Evolutionary conservation across 345 rosid species (phyloP).

Genomic region (Gossypium anomalum): DNA sequence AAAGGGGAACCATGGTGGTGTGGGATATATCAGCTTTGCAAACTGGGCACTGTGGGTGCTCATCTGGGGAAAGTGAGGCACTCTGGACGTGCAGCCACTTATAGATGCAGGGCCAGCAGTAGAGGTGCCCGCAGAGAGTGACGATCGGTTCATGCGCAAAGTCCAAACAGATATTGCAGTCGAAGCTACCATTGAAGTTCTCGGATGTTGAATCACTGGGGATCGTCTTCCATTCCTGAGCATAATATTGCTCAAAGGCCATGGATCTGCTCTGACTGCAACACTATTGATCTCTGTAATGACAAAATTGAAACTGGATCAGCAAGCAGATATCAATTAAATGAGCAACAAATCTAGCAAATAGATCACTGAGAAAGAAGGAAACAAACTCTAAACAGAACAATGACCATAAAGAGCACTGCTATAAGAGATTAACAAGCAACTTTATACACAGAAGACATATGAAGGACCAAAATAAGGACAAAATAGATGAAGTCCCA

Average conservation of each 20-base stretch:
- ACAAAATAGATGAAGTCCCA: constrained; percentile 9
- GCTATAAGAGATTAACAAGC: not conserved
- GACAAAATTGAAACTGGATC: constrained; percentile 5
- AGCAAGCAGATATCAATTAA: not conserved
- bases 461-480: not conserved
- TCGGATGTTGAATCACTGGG: constrained; percentile 28
- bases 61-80: constrained; percentile 46
- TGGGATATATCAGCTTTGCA: constrained; percentile 84
- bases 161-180: constrained; percentile 88
- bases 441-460: not conserved
- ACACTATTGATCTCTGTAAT: not conserved
- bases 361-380: not conserved
- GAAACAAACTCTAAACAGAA: not conserved
- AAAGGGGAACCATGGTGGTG: constrained; percentile 81
- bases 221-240: constrained; percentile 42
- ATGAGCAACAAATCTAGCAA: not conserved
- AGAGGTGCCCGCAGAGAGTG: constrained; percentile 91
- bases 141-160: constrained; percentile 81
- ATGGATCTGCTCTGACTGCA: constrained; percentile 22
- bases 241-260: constrained; percentile 43
- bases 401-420: not conserved
- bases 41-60: constrained; percentile 80
- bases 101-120: constrained; percentile 98
- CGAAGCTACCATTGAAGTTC: constrained; percentile 55
- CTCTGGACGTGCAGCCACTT: constrained; percentile 86